These are phyloP conservation scores for Russula vinacea DNA, from an alignment of 768 basidiomycete species.

Conservation along the genomic window DNA sequence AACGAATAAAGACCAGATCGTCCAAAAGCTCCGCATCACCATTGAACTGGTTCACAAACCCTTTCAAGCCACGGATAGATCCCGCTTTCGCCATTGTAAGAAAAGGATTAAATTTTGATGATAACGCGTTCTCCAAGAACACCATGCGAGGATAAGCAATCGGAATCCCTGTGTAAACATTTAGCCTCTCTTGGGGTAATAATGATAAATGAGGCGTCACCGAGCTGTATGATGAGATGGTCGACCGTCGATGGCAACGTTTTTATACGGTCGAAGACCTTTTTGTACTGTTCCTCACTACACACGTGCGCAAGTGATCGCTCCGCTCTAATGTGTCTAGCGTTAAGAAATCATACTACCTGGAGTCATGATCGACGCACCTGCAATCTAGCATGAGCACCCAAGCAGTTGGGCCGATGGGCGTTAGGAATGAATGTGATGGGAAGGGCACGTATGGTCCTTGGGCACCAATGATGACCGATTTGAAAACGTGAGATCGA, in stretches of 20 bases:
- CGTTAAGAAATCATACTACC: slow-evolving; percentile 18
- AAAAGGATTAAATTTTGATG: slow-evolving; percentile 82
- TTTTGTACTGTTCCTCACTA: slow-evolving; percentile 66
- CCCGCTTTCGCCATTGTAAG: slow-evolving; percentile 58
- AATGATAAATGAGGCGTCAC: slow-evolving; percentile 37
- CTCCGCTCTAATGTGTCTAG: slow-evolving; percentile 60
- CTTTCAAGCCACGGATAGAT: slow-evolving; percentile 54
- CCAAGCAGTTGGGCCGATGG: slow-evolving; percentile 72
- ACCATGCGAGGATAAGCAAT: slow-evolving; percentile 94
- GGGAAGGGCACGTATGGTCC: slow-evolving; percentile 79
- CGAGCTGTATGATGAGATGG: slow-evolving; percentile 82
- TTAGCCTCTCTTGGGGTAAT: background rate
- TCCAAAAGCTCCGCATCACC: slow-evolving; percentile 91
- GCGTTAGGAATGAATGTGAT: slow-evolving; percentile 78
- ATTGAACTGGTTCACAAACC: slow-evolving; percentile 89
- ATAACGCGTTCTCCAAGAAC: slow-evolving; percentile 76
- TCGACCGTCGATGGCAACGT: slow-evolving; percentile 64
- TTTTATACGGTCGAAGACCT: slow-evolving; percentile 60
- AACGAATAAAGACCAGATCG: slow-evolving; percentile 58
- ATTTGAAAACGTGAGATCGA: slow-evolving; percentile 60
- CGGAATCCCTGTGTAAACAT: slow-evolving; percentile 52
- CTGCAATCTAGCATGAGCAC: slow-evolving; percentile 82
- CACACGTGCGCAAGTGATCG: slow-evolving; percentile 57
- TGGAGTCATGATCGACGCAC: slow-evolving; percentile 41
- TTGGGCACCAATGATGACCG: slow-evolving; percentile 65